Evolutionary conservation across 345 rosid genomes (phyloP).

Genomic region (Rubroshorea leprosula): DNA sequence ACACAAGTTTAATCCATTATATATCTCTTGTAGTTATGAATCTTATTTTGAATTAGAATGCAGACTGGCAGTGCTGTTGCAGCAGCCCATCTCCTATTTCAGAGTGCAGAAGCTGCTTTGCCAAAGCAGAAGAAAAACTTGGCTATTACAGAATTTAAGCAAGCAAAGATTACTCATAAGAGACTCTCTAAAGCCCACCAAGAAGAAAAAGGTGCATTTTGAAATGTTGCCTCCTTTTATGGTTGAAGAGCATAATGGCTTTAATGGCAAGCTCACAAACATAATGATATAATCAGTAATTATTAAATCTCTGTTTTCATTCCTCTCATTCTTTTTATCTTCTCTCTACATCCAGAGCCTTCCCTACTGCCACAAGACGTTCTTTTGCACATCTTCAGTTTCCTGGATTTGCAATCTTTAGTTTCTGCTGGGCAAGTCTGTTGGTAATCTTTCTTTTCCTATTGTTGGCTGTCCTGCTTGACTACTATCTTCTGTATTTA

Average conservation of each 20-base stretch:
- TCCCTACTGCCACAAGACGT: slow-evolving; percentile 67
- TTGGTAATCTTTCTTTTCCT: slow-evolving; percentile 38
- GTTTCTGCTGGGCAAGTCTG: slow-evolving; percentile 51
- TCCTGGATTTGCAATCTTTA: slow-evolving; percentile 58
- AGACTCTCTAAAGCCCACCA: slow-evolving; percentile 44
- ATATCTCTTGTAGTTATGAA: background rate
- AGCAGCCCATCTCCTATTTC: slow-evolving; percentile 60
- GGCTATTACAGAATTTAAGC: slow-evolving; percentile 63
- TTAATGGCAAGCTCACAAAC: background rate
- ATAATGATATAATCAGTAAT: background rate
- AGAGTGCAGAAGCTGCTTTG: slow-evolving; percentile 56
- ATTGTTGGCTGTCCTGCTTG: background rate
- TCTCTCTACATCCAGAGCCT: slow-evolving; percentile 32
- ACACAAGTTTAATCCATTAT: too few species aligned
- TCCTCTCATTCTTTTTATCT: background rate
- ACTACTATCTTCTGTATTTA: background rate
- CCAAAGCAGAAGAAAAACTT: slow-evolving; percentile 83
- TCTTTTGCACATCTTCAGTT: slow-evolving; percentile 56
- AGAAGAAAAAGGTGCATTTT: slow-evolving; percentile 33
- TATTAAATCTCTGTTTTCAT: background rate
- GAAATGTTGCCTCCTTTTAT: background rate
- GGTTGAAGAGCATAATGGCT: background rate
- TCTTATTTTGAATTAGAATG: slow-evolving; percentile 31
- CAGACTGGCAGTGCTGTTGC: slow-evolving; percentile 58
- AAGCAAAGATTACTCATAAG: slow-evolving; percentile 65